Base-by-base conservation (phyloP, 495 filamentous ascomycete species). In the Chlorociboria aeruginascens region DNA sequence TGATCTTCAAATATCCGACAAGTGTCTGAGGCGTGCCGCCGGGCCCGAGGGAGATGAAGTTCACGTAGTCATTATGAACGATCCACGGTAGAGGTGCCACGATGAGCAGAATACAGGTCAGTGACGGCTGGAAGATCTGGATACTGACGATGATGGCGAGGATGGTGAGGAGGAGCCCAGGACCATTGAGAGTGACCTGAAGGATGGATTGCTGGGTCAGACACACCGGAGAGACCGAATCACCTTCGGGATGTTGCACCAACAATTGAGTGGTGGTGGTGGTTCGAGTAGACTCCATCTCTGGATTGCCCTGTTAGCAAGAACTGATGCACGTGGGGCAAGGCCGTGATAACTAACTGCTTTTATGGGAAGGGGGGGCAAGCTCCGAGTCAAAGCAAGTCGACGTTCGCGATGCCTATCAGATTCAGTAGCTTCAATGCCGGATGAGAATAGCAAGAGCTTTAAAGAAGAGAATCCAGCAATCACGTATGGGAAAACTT, bases 21-120 rank as follows among this genome's bases (percentile, higher is more conserved):
- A 85, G 73, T 4, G 83, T 89, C 2, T 76, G 75, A 0, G 86
- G 86, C 0, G 83, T 89, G 39, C 86, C 86, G 16, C 86, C 86
- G 9, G 86, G 85, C 0, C 86, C 86, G 13, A 93, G 78, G 31
- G 76, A 73, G 48, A 89, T 61, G 65, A 87, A 93, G 55, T 77
- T 78, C 35, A 71, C 65, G 66, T 88, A 93, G 70, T 90, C 86
- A 60, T 78, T 79, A 56, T 77, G 76, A 49, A 85, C 69, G 46
- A 77, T 68, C 40, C 78, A 74, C 37, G 70, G 54, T 48, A 74
- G 52, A 44, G 76, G 74, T 25, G 75, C 51, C 11, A 70, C 45
- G 33, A 70, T 60, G 39, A 81, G 66, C 41, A 76, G 53, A 20
- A 71, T 47, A 43, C 68, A 68, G n/a, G 71, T 64, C 10, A 68